phyloP scores from a whole-genome alignment of 257 asterid species.

The Solanum paucissectum region DNA sequence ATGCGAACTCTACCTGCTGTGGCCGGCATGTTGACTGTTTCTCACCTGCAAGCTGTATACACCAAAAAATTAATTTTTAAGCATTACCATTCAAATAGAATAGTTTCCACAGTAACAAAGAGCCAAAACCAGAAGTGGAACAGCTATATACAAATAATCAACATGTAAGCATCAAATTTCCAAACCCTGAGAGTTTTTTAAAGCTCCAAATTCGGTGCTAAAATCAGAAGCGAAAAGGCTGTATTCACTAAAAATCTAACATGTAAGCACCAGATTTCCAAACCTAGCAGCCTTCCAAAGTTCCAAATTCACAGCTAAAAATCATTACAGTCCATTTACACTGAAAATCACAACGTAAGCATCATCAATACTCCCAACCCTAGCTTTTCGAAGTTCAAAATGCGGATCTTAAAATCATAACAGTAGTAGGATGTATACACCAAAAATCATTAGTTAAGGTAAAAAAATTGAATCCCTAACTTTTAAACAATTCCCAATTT shows the following conservation, averaged over 20 bases:
- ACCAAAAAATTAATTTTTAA: neutral
- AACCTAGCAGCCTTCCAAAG: neutral
- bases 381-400: neutral
- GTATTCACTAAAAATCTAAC: neutral
- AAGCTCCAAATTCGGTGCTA: neutral
- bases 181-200: neutral
- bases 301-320: neutral
- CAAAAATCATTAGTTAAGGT: neutral
- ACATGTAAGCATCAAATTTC: neutral
- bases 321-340: neutral
- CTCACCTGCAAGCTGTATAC: neutral
- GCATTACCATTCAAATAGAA: neutral
- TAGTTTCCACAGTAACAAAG: neutral
- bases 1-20: constrained; percentile 99
- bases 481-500: neutral
- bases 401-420: neutral
- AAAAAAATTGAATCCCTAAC: neutral
- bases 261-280: neutral
- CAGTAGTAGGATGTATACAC: neutral
- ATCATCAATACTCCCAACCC: neutral
- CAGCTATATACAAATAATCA: neutral
- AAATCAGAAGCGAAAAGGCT: neutral
- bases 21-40: constrained; percentile 66
- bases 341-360: neutral
- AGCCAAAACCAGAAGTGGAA: neutral